Base-by-base conservation (phyloP, 2,329 filamentous ascomycete species). In the Mariannaea sp. region DNA sequence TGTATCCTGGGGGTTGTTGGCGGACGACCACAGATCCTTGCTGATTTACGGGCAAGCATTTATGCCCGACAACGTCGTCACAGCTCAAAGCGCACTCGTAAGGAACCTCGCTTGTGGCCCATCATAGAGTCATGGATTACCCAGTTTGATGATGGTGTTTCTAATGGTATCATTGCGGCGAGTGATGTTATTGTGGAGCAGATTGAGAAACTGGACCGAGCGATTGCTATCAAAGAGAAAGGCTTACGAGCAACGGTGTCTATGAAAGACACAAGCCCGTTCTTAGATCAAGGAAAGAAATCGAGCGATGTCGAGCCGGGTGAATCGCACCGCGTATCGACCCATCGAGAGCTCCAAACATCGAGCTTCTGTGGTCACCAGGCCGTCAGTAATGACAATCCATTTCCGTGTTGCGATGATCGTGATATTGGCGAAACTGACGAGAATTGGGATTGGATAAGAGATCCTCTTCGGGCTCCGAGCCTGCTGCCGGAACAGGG, bases 1-100 rank as follows among this genome's bases (percentile, higher is more conserved):
- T 85, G 82, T 56, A 76, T 81, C 22, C 65, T 84, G 10, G 73
- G 78, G 2, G 70, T 71, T 3, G 62, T 85, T 1, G 80, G 80
- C 2, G 76, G 75, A 0, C 71, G 73, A 26, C 65, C 62, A 4
- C 63, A 70, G 13, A 58, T 75, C 1, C 65, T 85, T 2, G 64
- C 70, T 5, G 79, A 81, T 59, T 60, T 85, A 26, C 67, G 75
- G 22, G 74, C 77, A 3, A 68, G 71, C 33, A 60, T 82, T 48
- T 22, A 75, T 8, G 73, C 74, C 26, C 73, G 80, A 14, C 41
- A 48, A n/a, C 35, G 52, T 29, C 47, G 43, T 13, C 27, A 57
- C 58, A n/a, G n/a, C n/a, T 17, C 65, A 65, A 48, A 55, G 43
- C 12, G 46, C 38, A 33, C 33, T 6, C 29, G 43, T 3, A 49